Conservation (phyloP, 306 rosid species). For the Trichosanthes cucumerina region DNA sequence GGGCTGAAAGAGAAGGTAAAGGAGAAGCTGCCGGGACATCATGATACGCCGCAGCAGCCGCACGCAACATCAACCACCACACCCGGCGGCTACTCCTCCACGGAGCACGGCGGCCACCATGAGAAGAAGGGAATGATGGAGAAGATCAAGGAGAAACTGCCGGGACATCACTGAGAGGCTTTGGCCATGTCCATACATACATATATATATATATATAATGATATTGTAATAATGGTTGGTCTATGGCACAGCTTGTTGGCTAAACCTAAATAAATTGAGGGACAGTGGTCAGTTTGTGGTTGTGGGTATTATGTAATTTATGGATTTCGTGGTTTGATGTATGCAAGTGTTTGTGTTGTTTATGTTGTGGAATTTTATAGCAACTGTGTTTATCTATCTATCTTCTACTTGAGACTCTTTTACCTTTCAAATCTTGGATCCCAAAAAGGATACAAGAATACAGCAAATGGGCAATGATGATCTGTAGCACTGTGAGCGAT, state of each 20-base stretch:
- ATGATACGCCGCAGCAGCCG: neutral
- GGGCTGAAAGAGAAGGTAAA: slow-evolving; percentile 31
- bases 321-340: neutral
- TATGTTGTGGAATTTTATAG: too few relatives aligned
- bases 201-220: too few relatives aligned
- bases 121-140: slow-evolving; percentile 33
- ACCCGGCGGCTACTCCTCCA: neutral
- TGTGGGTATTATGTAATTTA: neutral
- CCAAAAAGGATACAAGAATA: too few relatives aligned
- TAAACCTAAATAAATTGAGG: neutral
- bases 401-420: too few relatives aligned
- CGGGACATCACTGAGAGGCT: slow-evolving; percentile 8
- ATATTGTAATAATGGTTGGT: neutral
- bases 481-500: too few relatives aligned
- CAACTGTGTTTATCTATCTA: too few relatives aligned
- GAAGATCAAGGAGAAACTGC: slow-evolving; percentile 38
- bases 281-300: neutral
- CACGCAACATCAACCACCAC: slow-evolving; percentile 12
- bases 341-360: too few relatives aligned
- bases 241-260: neutral
- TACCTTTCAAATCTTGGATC: too few relatives aligned
- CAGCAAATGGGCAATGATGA: too few relatives aligned
- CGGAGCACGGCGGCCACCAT: neutral
- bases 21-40: slow-evolving; percentile 24
- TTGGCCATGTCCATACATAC: neutral